Percentiles rank a stretch among this genome's conserved stretches.
Conservation (phyloP, 1,284 basidiomycete species). For the Ganoderma sinense region DNA sequence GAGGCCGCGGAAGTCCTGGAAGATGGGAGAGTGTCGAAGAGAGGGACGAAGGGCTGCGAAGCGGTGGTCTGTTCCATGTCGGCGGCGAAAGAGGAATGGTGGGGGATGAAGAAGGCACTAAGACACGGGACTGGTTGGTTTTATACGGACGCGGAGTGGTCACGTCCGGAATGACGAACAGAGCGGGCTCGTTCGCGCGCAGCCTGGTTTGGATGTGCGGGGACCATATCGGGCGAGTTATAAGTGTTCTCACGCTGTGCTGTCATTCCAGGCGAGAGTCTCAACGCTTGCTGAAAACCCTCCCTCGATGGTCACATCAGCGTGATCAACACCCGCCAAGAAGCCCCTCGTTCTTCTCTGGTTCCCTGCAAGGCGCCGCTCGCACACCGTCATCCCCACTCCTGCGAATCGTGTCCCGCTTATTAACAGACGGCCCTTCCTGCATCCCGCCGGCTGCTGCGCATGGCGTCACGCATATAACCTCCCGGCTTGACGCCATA, state of each 20-base stretch:
- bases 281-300: constrained; percentile 15
- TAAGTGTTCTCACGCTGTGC: constrained; percentile 27
- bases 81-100: constrained; percentile 24
- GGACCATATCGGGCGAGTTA: constrained; percentile 29
- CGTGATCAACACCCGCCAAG: constrained; percentile 24
- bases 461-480: neutral
- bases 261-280: constrained; percentile 23
- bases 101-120: constrained; percentile 29
- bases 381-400: constrained; percentile 4
- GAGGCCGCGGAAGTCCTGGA: constrained; percentile 50
- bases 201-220: constrained; percentile 29
- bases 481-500: neutral
- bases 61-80: constrained; percentile 37
- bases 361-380: constrained; percentile 23
- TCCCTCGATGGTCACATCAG: constrained; percentile 32
- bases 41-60: constrained; percentile 37
- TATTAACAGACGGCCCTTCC: neutral
- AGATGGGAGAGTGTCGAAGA: constrained; percentile 38
- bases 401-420: constrained; percentile 14
- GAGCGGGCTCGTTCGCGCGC: constrained; percentile 17
- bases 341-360: constrained; percentile 9
- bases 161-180: constrained; percentile 22
- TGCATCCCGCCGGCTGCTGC: neutral
- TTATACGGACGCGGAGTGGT: constrained; percentile 33
- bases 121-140: constrained; percentile 23